Evolutionary conservation across 2,329 filamentous ascomycete species (phyloP).

Genomic region (Neophaeococcomyces aloes): DNA sequence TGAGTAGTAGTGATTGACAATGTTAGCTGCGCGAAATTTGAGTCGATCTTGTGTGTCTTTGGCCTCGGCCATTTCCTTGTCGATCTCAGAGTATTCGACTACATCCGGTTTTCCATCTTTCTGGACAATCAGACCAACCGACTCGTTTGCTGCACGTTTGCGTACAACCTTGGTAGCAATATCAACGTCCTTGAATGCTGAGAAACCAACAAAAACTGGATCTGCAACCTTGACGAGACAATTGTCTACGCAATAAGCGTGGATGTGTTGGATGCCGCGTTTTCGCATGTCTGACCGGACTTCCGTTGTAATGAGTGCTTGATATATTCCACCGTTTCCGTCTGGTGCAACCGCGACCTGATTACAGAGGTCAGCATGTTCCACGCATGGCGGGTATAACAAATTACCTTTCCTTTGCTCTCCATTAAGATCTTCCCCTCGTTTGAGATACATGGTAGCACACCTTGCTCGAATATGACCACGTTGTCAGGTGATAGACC

Average conservation of each 20-base stretch:
- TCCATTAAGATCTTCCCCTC: conserved; percentile 95
- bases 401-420: conserved; percentile 62
- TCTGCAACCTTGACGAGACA: conserved; percentile 98
- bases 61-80: conserved; percentile 76
- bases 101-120: conserved; percentile 96
- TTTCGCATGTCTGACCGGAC: conserved; percentile 79
- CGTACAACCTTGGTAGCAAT: conserved; percentile 99
- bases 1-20: conserved; percentile 99
- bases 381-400: conserved; percentile 1
- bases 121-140: conserved; percentile 83
- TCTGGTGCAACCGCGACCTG: conserved; percentile 85
- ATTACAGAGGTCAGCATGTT: conserved; percentile 9
- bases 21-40: conserved; percentile 96
- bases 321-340: conserved; percentile 94
- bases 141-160: conserved; percentile 92
- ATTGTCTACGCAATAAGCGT: conserved; percentile 98
- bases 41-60: conserved; percentile 73
- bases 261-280: conserved; percentile 86
- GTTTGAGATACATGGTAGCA: conserved; percentile 92
- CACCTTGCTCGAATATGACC: conserved; percentile 89
- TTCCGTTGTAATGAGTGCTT: conserved; percentile 69
- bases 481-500: conserved; percentile 78
- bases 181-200: conserved; percentile 76
- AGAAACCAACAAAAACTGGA: conserved; percentile 88
- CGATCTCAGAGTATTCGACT: conserved; percentile 97